Percentiles rank a stretch among this genome's conserved stretches.
These are phyloP conservation scores for Aspergillus spinulosporus DNA, from an alignment of 2,329 filamentous ascomycete species.

Conservation along the genomic window DNA sequence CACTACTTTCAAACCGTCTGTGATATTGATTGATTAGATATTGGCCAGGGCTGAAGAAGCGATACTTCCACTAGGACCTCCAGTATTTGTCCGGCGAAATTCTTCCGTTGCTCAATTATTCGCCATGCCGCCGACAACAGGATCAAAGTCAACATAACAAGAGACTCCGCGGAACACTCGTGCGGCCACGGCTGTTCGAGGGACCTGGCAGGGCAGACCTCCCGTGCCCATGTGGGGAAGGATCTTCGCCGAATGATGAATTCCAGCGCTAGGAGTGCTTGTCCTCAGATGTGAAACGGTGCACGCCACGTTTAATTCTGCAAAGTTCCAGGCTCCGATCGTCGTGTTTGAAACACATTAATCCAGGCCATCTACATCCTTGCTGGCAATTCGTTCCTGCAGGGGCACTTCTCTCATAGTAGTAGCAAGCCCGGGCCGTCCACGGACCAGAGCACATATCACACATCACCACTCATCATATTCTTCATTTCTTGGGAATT, in stretches of 20 bases:
- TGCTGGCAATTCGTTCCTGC: background rate
- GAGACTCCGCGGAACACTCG: background rate
- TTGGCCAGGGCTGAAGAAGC: background rate
- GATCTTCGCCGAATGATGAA: slow-evolving; percentile 11
- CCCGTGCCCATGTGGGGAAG: slow-evolving; percentile 7
- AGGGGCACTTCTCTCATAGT: background rate
- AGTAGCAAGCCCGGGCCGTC: background rate
- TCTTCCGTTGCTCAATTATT: background rate
- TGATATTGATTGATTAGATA: slow-evolving; percentile 5
- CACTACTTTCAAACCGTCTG: background rate
- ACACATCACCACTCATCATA: background rate
- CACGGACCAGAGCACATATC: too few species aligned
- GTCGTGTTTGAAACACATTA: background rate
- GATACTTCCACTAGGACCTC: background rate
- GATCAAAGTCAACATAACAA: background rate
- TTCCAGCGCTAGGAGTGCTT: slow-evolving; percentile 6
- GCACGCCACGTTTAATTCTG: slow-evolving; percentile 10
- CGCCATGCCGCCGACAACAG: background rate
- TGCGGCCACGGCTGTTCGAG: slow-evolving; percentile 7
- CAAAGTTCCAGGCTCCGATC: background rate
- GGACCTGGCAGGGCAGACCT: background rate
- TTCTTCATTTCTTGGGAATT: background rate
- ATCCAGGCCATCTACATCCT: background rate
- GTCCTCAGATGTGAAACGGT: background rate
- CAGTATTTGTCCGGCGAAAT: background rate